A percentile compares a stretch with the other conserved stretches of the same genome.
Evolutionary conservation across 768 basidiomycete species (phyloP).

Genomic region (Pluteus cervinus): DNA sequence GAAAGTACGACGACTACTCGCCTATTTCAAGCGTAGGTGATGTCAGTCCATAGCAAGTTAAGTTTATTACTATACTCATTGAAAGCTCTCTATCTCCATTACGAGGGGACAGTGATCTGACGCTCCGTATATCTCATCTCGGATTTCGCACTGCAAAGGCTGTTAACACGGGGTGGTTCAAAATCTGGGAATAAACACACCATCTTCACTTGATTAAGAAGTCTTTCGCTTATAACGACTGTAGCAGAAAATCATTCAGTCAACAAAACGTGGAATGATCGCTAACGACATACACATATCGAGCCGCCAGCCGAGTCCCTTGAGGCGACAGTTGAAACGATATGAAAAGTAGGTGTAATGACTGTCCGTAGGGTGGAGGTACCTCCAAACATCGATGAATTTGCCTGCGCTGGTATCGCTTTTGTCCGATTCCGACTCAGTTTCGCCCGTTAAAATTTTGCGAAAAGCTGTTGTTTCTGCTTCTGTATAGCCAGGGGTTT

Average conservation of each 20-base stretch:
- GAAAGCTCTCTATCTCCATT: constrained; percentile 57
- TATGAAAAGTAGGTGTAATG: constrained; percentile 86
- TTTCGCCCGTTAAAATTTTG: constrained; percentile 48
- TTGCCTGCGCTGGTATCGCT: constrained; percentile 27
- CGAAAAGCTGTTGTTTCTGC: constrained; percentile 74
- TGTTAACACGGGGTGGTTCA: constrained; percentile 1
- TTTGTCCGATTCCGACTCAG: too few relatives aligned
- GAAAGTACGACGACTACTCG: background rate
- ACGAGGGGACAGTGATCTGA: constrained; percentile 83
- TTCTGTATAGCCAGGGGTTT: constrained; percentile 80
- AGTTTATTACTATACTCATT: constrained; percentile 18
- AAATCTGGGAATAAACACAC: constrained; percentile 14
- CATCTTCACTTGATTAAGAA: constrained; percentile 57
- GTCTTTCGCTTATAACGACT: constrained; percentile 75
- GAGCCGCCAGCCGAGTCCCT: constrained; percentile 83
- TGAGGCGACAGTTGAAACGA: constrained; percentile 71
- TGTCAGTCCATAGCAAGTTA: too few relatives aligned
- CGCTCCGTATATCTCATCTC: constrained; percentile 80
- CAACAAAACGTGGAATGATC: too few relatives aligned
- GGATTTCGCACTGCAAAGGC: constrained; percentile 73
- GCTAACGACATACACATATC: constrained; percentile 68
- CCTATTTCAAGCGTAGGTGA: background rate
- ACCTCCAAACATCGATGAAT: constrained; percentile 80
- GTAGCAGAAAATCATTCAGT: too few relatives aligned
- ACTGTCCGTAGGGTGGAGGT: constrained; percentile 55